Percentiles rank a stretch among this genome's conserved stretches.
These are phyloP conservation scores for Globisporangium irregulare DNA, from an alignment of 352 stramenopile species.

Conservation along the genomic window DNA sequence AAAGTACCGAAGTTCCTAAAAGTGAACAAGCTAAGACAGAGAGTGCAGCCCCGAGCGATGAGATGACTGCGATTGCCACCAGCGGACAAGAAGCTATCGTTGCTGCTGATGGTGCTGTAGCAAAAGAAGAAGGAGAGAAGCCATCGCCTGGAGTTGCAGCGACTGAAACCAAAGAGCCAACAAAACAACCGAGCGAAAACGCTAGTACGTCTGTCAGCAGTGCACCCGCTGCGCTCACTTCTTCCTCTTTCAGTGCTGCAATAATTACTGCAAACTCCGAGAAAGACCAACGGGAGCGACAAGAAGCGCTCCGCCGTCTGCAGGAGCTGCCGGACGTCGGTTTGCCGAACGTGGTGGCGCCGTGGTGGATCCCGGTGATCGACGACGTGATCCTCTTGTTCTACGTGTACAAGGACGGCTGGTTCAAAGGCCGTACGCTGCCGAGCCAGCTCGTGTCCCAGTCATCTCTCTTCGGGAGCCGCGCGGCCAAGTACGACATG, in stretches of 20 bases:
- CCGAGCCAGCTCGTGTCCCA: conserved; percentile 34
- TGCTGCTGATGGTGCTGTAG: background rate
- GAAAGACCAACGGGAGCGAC: conserved; percentile 24
- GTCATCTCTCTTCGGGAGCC: conserved; percentile 55
- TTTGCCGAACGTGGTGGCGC: conserved; percentile 29
- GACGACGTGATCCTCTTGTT: conserved; percentile 77
- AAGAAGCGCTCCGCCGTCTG: conserved; percentile 41
- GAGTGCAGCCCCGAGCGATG: background rate
- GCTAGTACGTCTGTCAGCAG: background rate
- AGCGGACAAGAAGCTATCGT: background rate
- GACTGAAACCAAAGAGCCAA: background rate
- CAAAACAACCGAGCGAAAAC: background rate
- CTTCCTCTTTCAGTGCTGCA: background rate
- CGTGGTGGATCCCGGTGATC: conserved; percentile 77
- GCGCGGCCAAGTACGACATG: conserved; percentile 25
- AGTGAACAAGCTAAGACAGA: background rate
- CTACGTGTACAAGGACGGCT: conserved; percentile 66
- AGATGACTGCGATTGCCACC: background rate
- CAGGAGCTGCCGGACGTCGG: conserved; percentile 38
- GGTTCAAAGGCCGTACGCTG: conserved; percentile 52
- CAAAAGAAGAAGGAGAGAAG: background rate
- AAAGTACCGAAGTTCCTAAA: background rate
- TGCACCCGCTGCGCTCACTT: background rate
- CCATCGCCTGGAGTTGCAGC: background rate
- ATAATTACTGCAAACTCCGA: background rate